Percentiles rank a stretch among this genome's conserved stretches.
These are phyloP conservation scores for Parastagonospora nodorum DNA, from an alignment of 2,329 filamentous ascomycete species.

Conservation along the genomic window DNA sequence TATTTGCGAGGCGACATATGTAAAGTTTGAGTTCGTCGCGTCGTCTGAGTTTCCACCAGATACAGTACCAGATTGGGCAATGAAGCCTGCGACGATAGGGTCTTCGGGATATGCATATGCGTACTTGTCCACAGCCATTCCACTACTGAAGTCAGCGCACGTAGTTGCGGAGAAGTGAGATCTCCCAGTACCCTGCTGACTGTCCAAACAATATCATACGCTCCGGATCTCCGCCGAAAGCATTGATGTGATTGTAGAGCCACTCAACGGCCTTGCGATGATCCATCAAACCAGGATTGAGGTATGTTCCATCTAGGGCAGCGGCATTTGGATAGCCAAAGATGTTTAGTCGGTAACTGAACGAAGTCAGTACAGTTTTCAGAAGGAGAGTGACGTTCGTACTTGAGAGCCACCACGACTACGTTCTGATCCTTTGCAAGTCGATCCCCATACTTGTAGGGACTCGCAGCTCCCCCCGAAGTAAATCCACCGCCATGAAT, in stretches of 20 bases:
- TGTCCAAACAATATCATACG: slow-evolving; percentile 46
- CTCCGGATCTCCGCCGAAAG: slow-evolving; percentile 36
- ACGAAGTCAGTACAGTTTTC: slow-evolving; percentile 1
- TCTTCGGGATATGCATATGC: slow-evolving; percentile 53
- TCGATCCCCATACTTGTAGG: slow-evolving; percentile 52
- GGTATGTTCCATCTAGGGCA: slow-evolving; percentile 31
- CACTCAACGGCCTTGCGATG: slow-evolving; percentile 46
- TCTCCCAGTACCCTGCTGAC: slow-evolving; percentile 27
- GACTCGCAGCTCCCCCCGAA: slow-evolving; percentile 51
- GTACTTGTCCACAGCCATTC: slow-evolving; percentile 52
- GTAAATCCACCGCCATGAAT: slow-evolving; percentile 54
- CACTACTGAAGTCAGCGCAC: slow-evolving; percentile 16
- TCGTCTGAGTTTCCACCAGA: slow-evolving; percentile 13
- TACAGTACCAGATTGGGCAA: slow-evolving; percentile 42
- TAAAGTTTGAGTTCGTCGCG: slow-evolving; percentile 23
- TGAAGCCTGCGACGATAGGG: slow-evolving; percentile 54
- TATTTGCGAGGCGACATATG: slow-evolving; percentile 26
- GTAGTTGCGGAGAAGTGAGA: neutral
- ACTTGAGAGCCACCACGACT: slow-evolving; percentile 49
- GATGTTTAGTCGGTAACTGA: slow-evolving; percentile 41
- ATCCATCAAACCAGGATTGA: slow-evolving; percentile 44
- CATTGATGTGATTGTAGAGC: slow-evolving; percentile 44
- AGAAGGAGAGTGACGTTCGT: slow-evolving; percentile 2
- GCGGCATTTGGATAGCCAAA: slow-evolving; percentile 42
- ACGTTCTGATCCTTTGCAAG: slow-evolving; percentile 51